These are phyloP conservation scores for Mrakia gelida DNA, from an alignment of 768 basidiomycete species.

Conservation along the genomic window DNA sequence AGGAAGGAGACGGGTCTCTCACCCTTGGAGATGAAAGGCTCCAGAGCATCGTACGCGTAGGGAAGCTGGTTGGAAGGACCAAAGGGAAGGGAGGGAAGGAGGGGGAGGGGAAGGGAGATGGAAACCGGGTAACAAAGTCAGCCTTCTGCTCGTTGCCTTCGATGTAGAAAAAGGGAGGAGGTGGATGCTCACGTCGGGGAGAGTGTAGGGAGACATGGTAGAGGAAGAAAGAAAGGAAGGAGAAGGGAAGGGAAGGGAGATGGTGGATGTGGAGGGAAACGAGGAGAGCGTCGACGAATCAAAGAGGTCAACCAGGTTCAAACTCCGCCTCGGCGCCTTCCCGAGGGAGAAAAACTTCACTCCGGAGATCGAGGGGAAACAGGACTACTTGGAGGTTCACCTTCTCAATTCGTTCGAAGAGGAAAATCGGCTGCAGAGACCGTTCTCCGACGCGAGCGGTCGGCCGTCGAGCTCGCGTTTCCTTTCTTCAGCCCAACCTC, in stretches of 20 bases:
- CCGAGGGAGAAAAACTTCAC: too few species aligned
- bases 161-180: neutral
- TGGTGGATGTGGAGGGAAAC: slow-evolving; percentile 6
- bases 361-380: too few species aligned
- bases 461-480: too few species aligned
- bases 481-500: too few species aligned
- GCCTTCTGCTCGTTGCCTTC: neutral
- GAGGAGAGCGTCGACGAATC: neutral
- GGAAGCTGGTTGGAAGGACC: slow-evolving; percentile 50
- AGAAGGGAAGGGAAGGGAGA: neutral
- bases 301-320: too few species aligned
- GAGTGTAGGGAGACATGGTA: slow-evolving; percentile 28
- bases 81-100: neutral
- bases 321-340: too few species aligned
- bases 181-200: neutral
- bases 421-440: too few species aligned
- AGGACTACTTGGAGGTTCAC: too few species aligned
- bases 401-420: too few species aligned
- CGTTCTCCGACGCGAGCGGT: too few species aligned
- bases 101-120: neutral
- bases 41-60: slow-evolving; percentile 81
- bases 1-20: neutral
- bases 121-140: neutral
- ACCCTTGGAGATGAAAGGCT: slow-evolving; percentile 74
- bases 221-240: neutral